Percentiles rank a stretch among this genome's conserved stretches.
Evolutionary conservation across 1,284 basidiomycete genomes (phyloP).

Genomic region (Apiotrichum veenhuisii): DNA sequence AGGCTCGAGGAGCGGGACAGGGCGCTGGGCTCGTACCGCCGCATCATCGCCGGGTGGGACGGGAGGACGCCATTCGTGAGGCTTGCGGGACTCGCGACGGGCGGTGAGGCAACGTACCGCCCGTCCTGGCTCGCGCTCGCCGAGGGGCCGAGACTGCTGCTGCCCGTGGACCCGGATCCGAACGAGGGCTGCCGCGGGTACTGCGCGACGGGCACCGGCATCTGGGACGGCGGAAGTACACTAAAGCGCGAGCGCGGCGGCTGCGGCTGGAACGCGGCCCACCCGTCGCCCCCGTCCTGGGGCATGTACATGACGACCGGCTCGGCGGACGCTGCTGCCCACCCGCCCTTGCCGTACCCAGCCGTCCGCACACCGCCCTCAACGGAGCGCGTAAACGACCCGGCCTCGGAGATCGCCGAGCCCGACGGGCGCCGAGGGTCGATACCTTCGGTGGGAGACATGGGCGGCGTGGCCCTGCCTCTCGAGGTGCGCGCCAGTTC

Average conservation of each 20-base stretch:
- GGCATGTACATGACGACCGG: slow-evolving; percentile 44
- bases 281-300: slow-evolving; percentile 29
- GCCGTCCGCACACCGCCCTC: slow-evolving; percentile 5
- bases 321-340: slow-evolving; percentile 38
- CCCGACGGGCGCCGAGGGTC: background rate
- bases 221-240: slow-evolving; percentile 26
- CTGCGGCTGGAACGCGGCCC: slow-evolving; percentile 36
- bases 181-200: background rate
- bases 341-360: slow-evolving; percentile 43
- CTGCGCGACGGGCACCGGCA: too few relatives aligned
- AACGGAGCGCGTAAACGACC: slow-evolving; percentile 4
- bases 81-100: background rate
- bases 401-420: slow-evolving; percentile 18
- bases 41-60: background rate
- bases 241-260: slow-evolving; percentile 37
- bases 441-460: background rate
- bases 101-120: background rate
- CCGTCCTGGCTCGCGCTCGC: slow-evolving; percentile 4
- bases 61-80: background rate
- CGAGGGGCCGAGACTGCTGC: background rate
- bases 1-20: background rate
- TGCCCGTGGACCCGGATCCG: background rate
- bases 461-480: background rate
- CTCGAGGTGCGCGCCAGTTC: background rate
- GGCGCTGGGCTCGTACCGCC: background rate